A percentile compares a stretch with the other conserved stretches of the same genome.
phyloP scores from a whole-genome alignment of 1,284 basidiomycete genomes.

The Porodaedalea pini region DNA sequence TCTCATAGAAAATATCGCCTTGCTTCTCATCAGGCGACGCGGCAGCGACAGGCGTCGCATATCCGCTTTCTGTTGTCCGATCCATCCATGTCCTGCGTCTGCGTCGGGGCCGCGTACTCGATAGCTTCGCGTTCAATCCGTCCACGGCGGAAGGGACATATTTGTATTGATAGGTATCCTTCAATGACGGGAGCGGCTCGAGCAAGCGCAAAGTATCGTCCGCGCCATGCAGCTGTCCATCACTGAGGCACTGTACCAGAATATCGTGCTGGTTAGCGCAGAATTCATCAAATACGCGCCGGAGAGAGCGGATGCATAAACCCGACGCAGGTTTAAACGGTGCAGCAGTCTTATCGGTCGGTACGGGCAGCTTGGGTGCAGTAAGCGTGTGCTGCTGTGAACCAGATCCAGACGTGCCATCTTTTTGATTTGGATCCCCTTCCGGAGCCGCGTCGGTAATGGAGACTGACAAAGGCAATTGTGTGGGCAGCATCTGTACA shows the following conservation, averaged over 20 bases:
- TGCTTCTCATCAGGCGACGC: constrained; percentile 1
- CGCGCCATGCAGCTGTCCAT: constrained; percentile 18
- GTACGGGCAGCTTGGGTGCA: background rate
- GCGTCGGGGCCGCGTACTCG: constrained; percentile 1
- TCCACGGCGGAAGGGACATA: constrained; percentile 8
- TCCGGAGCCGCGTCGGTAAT: background rate
- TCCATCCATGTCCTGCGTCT: constrained; percentile 15
- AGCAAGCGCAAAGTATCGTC: constrained; percentile 20
- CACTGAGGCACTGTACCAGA: constrained; percentile 15
- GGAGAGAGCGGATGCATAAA: constrained; percentile 12
- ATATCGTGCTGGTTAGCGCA: constrained; percentile 20
- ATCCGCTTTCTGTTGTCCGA: background rate
- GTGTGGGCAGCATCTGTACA: no score
- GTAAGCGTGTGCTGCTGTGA: background rate
- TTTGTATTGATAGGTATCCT: constrained; percentile 14
- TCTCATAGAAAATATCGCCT: constrained; percentile 18
- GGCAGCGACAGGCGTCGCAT: background rate
- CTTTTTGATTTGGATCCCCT: background rate
- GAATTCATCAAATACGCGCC: constrained; percentile 19
- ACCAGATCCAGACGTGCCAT: background rate
- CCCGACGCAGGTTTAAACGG: background rate
- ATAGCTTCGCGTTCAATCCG: background rate
- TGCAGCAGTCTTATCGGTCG: background rate
- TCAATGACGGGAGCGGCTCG: constrained; percentile 19
- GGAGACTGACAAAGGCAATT: no score